Evolutionary conservation across 805 yeast species (phyloP).

Genomic region (Wickerhamiella alocasiicola): DNA sequence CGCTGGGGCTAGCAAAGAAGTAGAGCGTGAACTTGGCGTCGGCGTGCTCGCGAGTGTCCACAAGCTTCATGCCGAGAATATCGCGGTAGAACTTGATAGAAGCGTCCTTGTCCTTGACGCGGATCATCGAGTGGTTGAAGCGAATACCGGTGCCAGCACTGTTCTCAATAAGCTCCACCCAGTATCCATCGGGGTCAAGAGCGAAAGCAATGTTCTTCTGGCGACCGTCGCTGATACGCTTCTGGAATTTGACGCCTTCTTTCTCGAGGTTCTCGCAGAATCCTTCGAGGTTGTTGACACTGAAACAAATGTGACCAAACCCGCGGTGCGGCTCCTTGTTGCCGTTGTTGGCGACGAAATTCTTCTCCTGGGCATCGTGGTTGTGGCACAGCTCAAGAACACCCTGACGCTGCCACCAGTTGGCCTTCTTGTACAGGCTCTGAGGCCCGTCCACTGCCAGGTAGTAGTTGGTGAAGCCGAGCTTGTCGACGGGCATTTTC

Average conservation of each 20-base stretch:
- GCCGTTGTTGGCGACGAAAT: conserved; percentile 60
- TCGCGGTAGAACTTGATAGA: conserved; percentile 70
- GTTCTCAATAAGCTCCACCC: conserved; percentile 80
- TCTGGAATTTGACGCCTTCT: conserved; percentile 63
- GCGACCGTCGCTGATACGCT: conserved; percentile 78
- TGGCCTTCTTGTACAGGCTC: conserved; percentile 28
- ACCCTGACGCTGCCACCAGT: conserved; percentile 40
- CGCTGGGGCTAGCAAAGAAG: conserved; percentile 61
- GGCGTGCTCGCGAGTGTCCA: conserved; percentile 43
- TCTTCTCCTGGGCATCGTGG: conserved; percentile 48
- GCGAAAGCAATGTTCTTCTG: conserved; percentile 89
- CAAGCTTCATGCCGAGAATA: conserved; percentile 67
- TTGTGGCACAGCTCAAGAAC: conserved; percentile 74
- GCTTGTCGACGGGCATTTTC: conserved; percentile 39
- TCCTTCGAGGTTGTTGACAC: conserved; percentile 65
- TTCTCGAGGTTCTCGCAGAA: conserved; percentile 47
- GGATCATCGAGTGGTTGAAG: conserved; percentile 85
- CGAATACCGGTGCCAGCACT: conserved; percentile 24
- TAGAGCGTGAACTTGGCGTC: conserved; percentile 74
- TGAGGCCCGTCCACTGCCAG: conserved; percentile 42
- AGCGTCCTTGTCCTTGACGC: conserved; percentile 71
- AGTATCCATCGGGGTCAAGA: conserved; percentile 90
- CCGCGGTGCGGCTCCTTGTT: conserved; percentile 78
- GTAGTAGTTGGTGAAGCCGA: conserved; percentile 55
- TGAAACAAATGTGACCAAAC: conserved; percentile 84